These are phyloP conservation scores for Ceratobasidium sp. DNA, from an alignment of 1,284 basidiomycete genomes.

Conservation along the genomic window DNA sequence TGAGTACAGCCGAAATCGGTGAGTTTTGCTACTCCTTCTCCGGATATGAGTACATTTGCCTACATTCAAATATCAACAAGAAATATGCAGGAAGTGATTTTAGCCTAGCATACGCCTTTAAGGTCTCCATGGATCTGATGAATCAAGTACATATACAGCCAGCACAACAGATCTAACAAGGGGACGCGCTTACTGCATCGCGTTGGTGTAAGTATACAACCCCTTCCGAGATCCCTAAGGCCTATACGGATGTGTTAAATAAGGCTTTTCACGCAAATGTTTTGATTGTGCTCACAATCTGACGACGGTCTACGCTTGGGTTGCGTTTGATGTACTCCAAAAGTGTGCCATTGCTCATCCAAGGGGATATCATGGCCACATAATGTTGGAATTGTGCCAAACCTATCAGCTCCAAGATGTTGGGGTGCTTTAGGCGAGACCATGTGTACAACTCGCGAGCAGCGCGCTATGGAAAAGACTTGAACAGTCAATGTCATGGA, in stretches of 20 bases:
- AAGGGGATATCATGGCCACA: not conserved
- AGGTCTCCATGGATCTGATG: constrained; percentile 6
- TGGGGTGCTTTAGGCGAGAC: not conserved
- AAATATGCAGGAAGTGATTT: not conserved
- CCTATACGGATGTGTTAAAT: not conserved
- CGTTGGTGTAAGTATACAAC: not conserved
- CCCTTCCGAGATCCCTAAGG: not conserved
- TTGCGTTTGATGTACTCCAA: not conserved
- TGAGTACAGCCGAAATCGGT: not conserved
- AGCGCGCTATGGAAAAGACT: not conserved
- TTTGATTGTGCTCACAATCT: not conserved
- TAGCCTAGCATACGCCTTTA: not conserved
- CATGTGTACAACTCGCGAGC: not conserved
- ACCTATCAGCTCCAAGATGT: not conserved
- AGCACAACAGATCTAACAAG: not conserved
- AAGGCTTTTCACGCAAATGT: not conserved
- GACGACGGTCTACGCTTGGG: not conserved
- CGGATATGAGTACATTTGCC: constrained; percentile 4
- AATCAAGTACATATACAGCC: not conserved
- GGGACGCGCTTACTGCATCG: not conserved
- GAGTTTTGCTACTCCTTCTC: not conserved
- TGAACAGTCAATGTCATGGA: not conserved
- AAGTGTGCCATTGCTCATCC: constrained; percentile 2
- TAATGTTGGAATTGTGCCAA: not conserved
- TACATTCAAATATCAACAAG: not conserved